Conservation (phyloP, 1,284 basidiomycete genomes). For the Inonotus hispidus region DNA sequence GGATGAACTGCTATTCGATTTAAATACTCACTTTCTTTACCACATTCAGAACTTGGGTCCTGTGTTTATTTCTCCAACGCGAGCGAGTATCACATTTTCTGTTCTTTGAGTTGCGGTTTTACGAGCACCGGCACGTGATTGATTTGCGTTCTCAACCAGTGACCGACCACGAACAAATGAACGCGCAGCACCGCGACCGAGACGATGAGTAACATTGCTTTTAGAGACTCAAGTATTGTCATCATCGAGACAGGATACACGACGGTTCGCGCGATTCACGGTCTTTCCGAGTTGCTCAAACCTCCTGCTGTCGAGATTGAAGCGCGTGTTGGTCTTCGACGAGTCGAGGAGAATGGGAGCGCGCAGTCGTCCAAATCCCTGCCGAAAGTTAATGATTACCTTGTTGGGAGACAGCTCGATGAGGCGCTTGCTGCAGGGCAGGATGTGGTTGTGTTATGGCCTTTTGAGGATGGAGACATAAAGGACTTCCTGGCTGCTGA, state of each 20-base stretch:
- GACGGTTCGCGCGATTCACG: conserved; percentile 68
- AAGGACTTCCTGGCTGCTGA: conserved; percentile 88
- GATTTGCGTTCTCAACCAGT: neutral
- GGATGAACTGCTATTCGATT: neutral
- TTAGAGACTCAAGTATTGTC: conserved; percentile 78
- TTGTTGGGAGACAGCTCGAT: conserved; percentile 79
- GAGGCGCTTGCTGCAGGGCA: conserved; percentile 72
- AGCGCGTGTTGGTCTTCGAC: conserved; percentile 70
- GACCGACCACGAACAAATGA: neutral
- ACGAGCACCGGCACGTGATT: neutral
- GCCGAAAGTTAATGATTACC: conserved; percentile 69
- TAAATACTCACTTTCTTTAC: too few relatives aligned
- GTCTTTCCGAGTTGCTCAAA: conserved; percentile 76
- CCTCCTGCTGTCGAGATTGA: conserved; percentile 65
- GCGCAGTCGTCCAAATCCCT: conserved; percentile 35
- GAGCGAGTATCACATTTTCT: too few relatives aligned
- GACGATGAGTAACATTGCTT: conserved; percentile 40
- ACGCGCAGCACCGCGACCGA: neutral
- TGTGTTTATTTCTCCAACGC: too few relatives aligned
- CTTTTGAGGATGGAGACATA: conserved; percentile 73
- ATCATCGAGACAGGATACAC: conserved; percentile 77
- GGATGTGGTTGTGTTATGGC: conserved; percentile 75
- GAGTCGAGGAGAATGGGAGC: conserved; percentile 33
- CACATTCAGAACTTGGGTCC: too few relatives aligned
- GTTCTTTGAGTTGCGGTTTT: too few relatives aligned